Conservation (phyloP, 2,329 filamentous ascomycete species). For the Gremmenia infestans region DNA sequence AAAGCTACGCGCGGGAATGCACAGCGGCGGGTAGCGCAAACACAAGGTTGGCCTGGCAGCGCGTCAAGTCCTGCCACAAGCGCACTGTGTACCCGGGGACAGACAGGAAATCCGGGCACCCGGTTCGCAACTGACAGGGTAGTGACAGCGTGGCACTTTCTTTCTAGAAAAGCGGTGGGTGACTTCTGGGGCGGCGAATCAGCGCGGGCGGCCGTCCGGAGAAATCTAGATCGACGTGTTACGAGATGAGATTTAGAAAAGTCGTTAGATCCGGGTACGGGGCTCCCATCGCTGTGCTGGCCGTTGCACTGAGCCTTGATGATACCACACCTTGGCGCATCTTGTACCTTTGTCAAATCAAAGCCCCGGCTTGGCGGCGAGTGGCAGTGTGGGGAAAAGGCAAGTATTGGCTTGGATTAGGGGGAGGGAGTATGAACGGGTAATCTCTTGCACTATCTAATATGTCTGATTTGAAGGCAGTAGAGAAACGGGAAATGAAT, state of each 20-base stretch:
- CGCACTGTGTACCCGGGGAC: background rate
- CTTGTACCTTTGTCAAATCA: background rate
- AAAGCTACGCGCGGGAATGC: background rate
- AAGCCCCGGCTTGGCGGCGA: background rate
- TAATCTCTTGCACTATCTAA: constrained; percentile 20
- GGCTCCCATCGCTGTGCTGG: background rate
- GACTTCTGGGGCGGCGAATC: background rate
- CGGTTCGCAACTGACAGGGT: background rate
- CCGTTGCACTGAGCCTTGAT: background rate
- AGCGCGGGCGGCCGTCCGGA: background rate
- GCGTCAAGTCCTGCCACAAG: background rate
- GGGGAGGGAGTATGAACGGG: background rate
- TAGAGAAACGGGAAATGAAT: constrained; percentile 12
- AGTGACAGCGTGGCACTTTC: background rate
- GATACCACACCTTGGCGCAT: background rate
- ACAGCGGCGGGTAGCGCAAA: background rate
- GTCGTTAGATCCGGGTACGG: background rate
- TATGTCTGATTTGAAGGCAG: constrained; percentile 12
- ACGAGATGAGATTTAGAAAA: background rate
- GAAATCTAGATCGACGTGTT: background rate
- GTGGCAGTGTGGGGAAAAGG: background rate
- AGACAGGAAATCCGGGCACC: background rate
- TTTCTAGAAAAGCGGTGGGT: background rate
- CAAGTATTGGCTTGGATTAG: background rate
- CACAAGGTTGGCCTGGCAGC: background rate